Base-by-base conservation (phyloP, 1,284 basidiomycete species). In the Sporisorium reilianum region DNA sequence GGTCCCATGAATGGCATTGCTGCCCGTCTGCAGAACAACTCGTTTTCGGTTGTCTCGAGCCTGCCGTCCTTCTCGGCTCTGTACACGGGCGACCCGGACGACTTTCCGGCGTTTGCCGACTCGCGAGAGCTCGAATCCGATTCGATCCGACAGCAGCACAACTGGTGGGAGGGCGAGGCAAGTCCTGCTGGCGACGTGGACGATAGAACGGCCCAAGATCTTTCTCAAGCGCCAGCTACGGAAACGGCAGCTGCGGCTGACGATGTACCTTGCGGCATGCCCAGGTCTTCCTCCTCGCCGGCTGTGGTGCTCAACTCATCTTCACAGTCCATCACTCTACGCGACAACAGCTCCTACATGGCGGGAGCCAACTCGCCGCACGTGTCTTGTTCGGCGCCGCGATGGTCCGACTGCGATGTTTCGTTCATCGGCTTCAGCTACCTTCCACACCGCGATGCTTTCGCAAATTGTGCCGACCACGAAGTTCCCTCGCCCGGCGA, bases 31-130 rank as follows among this genome's bases (percentile, higher is more conserved):
- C 61, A 58, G 36, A 48, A 67, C 38, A 44, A 50, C 34, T 77
- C 65, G 3, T 25, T 78, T 3, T 72, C 79, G 42, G 66, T 58
- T 26, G 53, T 80, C 11, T 67, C 71, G 30, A 77, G 71, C 42
- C 58, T 78, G 16, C 79, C 79, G 5, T 77, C 75, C 49, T 82
- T 84, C 56, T 83, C 82, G 1, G 72, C 71, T 1, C 66, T 84
- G 32, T 84, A 68, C 50, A 44, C 62, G 12, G 81, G 81, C 26
- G 52, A 79, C 23, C 57, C 77, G 8, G 70, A 80, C 52, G 75
- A 82, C 40, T 84, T 84, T 58, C 82, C 82, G 0, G 76, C 66
- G 1, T 82, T 79, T 45, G 53, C 56, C 12, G 80, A 84, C 48
- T 77, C 79, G 12, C 61, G 65, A 25, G 76, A 80, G 53, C 48